Conservation (phyloP, 352 stramenopile species). For the Thalassiosira mediterranea region DNA sequence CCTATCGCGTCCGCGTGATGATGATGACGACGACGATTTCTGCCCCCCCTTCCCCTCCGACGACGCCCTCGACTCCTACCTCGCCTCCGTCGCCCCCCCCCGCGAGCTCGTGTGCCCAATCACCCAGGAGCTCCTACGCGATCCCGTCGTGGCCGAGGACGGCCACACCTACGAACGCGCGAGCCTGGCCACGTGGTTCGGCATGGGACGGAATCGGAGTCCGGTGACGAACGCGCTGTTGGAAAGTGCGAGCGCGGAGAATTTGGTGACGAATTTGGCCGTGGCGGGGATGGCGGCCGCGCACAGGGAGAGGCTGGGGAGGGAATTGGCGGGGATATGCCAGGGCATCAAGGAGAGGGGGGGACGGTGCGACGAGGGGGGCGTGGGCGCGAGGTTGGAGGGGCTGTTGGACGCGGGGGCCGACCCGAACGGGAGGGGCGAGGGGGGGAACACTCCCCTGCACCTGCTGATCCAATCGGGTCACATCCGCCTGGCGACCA, state of each 20-base stretch:
- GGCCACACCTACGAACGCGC: conserved; percentile 65
- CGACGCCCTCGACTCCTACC: conserved; percentile 26
- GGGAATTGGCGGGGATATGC: conserved; percentile 34
- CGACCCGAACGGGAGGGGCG: conserved; percentile 30
- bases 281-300: conserved; percentile 33
- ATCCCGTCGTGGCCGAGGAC: conserved; percentile 63
- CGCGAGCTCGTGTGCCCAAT: conserved; percentile 56
- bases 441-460: conserved; percentile 37
- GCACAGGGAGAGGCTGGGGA: conserved; percentile 44
- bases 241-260: conserved; percentile 17
- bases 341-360: conserved; percentile 13
- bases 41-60: conserved; percentile 37
- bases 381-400: conserved; percentile 27
- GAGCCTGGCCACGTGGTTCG: conserved; percentile 38
- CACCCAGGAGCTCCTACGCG: conserved; percentile 51
- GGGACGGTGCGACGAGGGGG: conserved; percentile 6
- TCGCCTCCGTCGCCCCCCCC: conserved; percentile 35
- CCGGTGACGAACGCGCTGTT: conserved; percentile 51
- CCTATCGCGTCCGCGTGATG: too few relatives aligned
- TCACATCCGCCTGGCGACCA: conserved; percentile 33
- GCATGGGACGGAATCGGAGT: conserved; percentile 35
- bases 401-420: conserved; percentile 51
- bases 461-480: conserved; percentile 54
- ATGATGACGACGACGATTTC: neutral
- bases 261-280: conserved; percentile 35